These are phyloP conservation scores for Suhomyces bribrorum DNA, from an alignment of 1,139 yeast genomes.

Conservation along the genomic window DNA sequence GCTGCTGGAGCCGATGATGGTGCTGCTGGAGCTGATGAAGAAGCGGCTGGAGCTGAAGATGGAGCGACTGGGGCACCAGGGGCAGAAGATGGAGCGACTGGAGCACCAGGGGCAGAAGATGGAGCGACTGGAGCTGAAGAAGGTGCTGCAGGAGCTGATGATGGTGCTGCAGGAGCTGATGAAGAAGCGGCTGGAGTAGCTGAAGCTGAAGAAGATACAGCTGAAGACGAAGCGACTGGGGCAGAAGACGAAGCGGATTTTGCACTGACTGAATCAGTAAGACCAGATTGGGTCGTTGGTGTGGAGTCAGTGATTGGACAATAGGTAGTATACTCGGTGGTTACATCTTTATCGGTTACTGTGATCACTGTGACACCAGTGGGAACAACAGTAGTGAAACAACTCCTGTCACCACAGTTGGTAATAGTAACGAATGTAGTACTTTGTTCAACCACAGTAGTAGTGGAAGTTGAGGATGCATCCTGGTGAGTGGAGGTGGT, in stretches of 20 bases:
- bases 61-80: conserved; percentile 3
- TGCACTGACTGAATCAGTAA: background rate
- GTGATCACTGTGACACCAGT: conserved; percentile 16
- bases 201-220: background rate
- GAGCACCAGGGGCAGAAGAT: conserved; percentile 13
- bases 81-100: conserved; percentile 1
- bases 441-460: conserved; percentile 10
- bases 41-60: conserved; percentile 12
- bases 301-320: conserved; percentile 15
- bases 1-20: conserved; percentile 12
- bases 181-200: conserved; percentile 2
- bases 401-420: conserved; percentile 19
- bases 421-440: conserved; percentile 26
- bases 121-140: conserved; percentile 37
- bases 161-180: conserved; percentile 1
- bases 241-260: background rate
- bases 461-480: conserved; percentile 3
- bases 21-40: conserved; percentile 2
- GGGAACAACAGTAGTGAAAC: conserved; percentile 18
- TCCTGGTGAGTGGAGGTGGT: conserved; percentile 1
- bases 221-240: background rate
- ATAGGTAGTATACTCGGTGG: conserved; percentile 16
- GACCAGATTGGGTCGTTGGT: conserved; percentile 2
- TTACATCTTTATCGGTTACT: conserved; percentile 9
- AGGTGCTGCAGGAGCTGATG: conserved; percentile 20